Base-by-base conservation (phyloP, 805 yeast species). In the Ogataea pini region DNA sequence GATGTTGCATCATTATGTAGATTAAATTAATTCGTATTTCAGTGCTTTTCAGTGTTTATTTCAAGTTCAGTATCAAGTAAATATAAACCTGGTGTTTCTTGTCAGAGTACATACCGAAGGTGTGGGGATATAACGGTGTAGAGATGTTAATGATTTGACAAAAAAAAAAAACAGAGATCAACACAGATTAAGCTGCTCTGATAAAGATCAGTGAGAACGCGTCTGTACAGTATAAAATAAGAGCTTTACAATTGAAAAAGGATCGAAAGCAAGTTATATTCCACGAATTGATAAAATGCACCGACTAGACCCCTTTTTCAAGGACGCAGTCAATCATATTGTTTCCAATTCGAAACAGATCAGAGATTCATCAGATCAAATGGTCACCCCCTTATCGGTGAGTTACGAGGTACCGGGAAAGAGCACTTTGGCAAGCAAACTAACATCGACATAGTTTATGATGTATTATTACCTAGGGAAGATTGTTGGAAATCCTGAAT, bases 1-100 rank as follows among this genome's bases (percentile, higher is more conserved):
- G 54, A 7, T 55, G 59, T 25, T 55, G 59, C 40, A 41, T 53
- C 12, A 47, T 55, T 19, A 48, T 53, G 50, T 55, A 42, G 38
- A 34, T 10, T 9, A 34, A 16, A 16, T 7, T n/a, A n/a, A n/a
- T n/a, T n/a, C n/a, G n/a, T n/a, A n/a, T n/a, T n/a, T n/a, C n/a
- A n/a, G n/a, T n/a, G n/a, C n/a, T n/a, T n/a, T n/a, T n/a, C n/a
- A n/a, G n/a, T n/a, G n/a, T n/a, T n/a, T n/a, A n/a, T n/a, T n/a
- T n/a, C n/a, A n/a, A n/a, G n/a, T n/a, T n/a, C n/a, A n/a, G n/a
- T n/a, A n/a, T n/a, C n/a, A n/a, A n/a, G n/a, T n/a, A n/a, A n/a
- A n/a, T n/a, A n/a, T n/a, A n/a, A n/a, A n/a, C n/a, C n/a, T n/a
- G n/a, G n/a, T n/a, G n/a, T n/a, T 28, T 28, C 31, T 28, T 28